phyloP scores from a whole-genome alignment of 805 yeast species.

The Yarrowia sp. region DNA sequence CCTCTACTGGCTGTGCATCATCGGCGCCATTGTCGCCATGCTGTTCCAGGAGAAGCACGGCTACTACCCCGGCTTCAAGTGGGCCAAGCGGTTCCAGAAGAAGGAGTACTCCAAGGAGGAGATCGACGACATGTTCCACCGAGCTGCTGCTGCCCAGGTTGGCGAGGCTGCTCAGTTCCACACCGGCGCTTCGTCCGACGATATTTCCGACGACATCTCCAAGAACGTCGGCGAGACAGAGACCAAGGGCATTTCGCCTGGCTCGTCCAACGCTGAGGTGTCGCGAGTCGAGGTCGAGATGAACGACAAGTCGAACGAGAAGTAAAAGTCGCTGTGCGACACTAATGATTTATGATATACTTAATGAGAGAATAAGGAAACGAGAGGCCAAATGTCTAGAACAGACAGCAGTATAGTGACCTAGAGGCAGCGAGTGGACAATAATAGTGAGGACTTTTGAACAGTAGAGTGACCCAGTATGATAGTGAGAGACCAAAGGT shows the following conservation, averaged over 20 bases:
- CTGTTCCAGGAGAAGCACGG: slow-evolving; percentile 81
- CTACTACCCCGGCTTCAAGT: slow-evolving; percentile 67
- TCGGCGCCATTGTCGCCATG: slow-evolving; percentile 57
- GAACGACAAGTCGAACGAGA: background rate
- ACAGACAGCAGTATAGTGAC: no score
- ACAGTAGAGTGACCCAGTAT: no score
- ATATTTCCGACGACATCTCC: no score
- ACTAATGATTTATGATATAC: background rate
- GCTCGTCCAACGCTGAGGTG: background rate
- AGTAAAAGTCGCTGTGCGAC: background rate
- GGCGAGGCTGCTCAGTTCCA: slow-evolving; percentile 30
- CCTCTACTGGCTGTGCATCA: slow-evolving; percentile 77
- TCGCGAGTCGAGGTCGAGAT: background rate
- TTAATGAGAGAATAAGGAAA: no score
- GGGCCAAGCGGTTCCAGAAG: slow-evolving; percentile 34
- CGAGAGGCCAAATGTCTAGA: no score
- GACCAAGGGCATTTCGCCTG: background rate
- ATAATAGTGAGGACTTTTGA: no score
- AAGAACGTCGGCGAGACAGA: background rate
- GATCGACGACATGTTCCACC: slow-evolving; percentile 38
- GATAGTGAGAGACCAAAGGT: no score
- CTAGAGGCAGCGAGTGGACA: no score
- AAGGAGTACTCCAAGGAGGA: slow-evolving; percentile 38
- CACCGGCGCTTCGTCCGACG: background rate
- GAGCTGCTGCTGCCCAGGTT: slow-evolving; percentile 27